These are phyloP conservation scores for Gynochthodes officinalis DNA, from an alignment of 257 asterid species.

Conservation along the genomic window DNA sequence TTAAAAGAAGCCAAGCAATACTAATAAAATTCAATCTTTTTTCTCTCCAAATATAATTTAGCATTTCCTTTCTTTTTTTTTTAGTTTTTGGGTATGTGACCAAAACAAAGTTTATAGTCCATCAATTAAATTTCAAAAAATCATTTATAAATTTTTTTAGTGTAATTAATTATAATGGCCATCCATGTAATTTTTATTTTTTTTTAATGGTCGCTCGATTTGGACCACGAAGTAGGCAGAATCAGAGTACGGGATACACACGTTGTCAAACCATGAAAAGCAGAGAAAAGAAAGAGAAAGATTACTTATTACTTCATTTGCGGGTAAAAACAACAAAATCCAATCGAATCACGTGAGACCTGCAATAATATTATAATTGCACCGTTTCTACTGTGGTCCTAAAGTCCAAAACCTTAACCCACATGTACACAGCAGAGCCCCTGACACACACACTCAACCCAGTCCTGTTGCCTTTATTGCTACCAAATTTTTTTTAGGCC, in stretches of 20 bases:
- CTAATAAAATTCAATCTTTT: not conserved
- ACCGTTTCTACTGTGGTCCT: slow-evolving; percentile 14
- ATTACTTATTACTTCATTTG: not conserved
- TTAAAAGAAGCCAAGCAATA: not conserved
- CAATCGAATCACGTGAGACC: not conserved
- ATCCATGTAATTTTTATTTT: too few species aligned
- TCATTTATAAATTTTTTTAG: too few species aligned
- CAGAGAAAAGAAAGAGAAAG: not conserved
- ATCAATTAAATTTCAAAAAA: too few species aligned
- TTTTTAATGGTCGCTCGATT: too few species aligned
- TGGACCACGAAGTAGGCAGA: too few species aligned
- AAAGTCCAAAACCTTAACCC: slow-evolving; percentile 5
- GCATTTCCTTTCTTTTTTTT: too few species aligned
- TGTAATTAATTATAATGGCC: too few species aligned
- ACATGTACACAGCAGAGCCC: not conserved
- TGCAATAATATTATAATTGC: not conserved
- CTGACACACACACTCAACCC: not conserved
- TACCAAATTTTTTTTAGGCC: not conserved
- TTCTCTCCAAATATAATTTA: too few species aligned
- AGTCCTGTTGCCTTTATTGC: too few species aligned
- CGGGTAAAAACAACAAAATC: not conserved
- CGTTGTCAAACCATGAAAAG: slow-evolving; percentile 14
- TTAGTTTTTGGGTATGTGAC: too few species aligned
- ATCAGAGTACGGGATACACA: not conserved
- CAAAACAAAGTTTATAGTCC: too few species aligned